Conservation (phyloP, 495 filamentous ascomycete species). For the Tuber microsphaerosporum region DNA sequence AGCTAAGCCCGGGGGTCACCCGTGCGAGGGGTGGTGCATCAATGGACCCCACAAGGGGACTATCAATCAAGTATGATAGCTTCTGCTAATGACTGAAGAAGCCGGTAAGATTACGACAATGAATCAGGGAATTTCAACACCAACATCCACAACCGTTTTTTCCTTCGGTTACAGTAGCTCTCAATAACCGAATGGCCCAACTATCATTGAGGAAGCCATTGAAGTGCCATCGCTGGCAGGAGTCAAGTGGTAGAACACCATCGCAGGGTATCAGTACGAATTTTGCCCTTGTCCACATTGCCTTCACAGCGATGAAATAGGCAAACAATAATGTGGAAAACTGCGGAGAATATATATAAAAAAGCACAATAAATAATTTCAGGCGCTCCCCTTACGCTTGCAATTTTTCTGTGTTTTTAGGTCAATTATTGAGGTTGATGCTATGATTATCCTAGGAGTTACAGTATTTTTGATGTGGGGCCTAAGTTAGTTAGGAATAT, state of each 20-base stretch:
- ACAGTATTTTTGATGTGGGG: no score
- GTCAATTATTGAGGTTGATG: background rate
- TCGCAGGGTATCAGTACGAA: no score
- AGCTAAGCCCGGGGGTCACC: background rate
- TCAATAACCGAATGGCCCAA: no score
- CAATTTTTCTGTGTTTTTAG: background rate
- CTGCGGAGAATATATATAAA: no score
- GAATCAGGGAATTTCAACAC: background rate
- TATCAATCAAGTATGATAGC: background rate
- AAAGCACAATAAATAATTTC: background rate
- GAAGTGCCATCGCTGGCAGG: no score
- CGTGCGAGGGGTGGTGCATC: background rate
- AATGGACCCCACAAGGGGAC: background rate
- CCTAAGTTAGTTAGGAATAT: background rate
- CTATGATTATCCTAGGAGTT: background rate
- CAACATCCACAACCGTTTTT: background rate
- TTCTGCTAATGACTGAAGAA: background rate
- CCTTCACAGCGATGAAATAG: no score
- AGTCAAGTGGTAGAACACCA: no score
- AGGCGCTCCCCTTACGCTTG: background rate
- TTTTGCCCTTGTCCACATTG: no score
- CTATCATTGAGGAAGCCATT: no score
- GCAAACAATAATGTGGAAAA: background rate
- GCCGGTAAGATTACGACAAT: background rate
- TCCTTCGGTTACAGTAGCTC: no score